Conservation (phyloP, 441 rosid genomes). For the Populus hybrid region DNA sequence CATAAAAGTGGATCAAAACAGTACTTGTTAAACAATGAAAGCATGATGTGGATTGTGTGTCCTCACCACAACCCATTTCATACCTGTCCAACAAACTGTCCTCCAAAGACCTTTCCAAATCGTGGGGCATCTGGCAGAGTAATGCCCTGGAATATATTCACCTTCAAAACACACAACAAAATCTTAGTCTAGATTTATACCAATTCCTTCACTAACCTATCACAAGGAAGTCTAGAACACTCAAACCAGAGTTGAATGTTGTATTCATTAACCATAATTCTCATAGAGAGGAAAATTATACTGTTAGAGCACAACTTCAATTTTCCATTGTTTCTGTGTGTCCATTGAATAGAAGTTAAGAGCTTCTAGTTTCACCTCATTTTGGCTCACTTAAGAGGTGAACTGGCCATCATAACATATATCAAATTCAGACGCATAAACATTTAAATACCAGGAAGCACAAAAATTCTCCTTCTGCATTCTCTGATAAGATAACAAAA, state of each 20-base stretch:
- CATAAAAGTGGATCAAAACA: not conserved
- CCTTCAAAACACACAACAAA: constrained; percentile 40
- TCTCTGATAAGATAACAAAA: not conserved
- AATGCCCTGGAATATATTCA: constrained; percentile 77
- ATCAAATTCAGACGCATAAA: not conserved
- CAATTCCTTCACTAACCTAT: not conserved
- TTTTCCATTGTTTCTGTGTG: no score
- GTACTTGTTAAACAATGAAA: not conserved
- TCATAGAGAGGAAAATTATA: not conserved
- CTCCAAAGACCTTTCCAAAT: constrained; percentile 93
- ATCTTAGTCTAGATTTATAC: not conserved
- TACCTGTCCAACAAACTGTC: constrained; percentile 95
- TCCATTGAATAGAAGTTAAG: not conserved
- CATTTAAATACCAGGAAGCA: not conserved
- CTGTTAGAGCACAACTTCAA: not conserved
- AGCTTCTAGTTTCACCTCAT: not conserved
- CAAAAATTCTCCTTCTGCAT: not conserved
- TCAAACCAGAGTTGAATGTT: not conserved
- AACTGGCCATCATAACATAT: not conserved
- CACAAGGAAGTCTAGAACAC: not conserved
- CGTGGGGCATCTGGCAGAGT: constrained; percentile 86
- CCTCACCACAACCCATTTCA: constrained; percentile 2
- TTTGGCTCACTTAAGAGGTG: not conserved
- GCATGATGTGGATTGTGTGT: not conserved
- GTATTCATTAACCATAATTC: not conserved